These are phyloP conservation scores for Eucalyptus regnans DNA, from an alignment of 345 rosid genomes.

Conservation along the genomic window DNA sequence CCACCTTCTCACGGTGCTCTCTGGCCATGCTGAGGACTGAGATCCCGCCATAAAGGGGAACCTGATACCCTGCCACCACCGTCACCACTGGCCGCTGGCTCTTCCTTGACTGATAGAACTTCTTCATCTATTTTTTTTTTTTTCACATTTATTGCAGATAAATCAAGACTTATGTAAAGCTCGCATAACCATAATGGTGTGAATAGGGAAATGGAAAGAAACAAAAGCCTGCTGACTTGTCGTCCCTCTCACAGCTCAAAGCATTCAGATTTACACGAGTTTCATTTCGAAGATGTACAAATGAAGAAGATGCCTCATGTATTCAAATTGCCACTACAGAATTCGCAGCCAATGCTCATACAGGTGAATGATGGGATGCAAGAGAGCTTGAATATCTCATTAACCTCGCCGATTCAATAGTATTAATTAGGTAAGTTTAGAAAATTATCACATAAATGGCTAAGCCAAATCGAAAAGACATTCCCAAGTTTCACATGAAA, in stretches of 20 bases:
- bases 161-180: background rate
- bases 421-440: background rate
- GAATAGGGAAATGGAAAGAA: background rate
- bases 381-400: background rate
- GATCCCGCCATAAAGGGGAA: conserved; percentile 79
- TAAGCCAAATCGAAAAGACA: background rate
- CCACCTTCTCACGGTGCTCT: conserved; percentile 16
- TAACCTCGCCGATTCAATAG: background rate
- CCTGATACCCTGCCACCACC: conserved; percentile 59
- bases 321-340: background rate
- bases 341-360: background rate
- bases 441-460: background rate
- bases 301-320: background rate
- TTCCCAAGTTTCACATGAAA: background rate
- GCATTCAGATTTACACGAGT: background rate
- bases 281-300: background rate
- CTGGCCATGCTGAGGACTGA: conserved; percentile 20
- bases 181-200: background rate
- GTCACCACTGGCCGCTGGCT: conserved; percentile 23
- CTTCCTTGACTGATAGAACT: conserved; percentile 61
- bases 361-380: background rate
- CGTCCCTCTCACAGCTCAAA: background rate
- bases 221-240: background rate
- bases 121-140: conserved; percentile 32
- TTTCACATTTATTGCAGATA: background rate